phyloP scores from a whole-genome alignment of 352 stramenopile genomes.

The Phytophthora chlamydospora region DNA sequence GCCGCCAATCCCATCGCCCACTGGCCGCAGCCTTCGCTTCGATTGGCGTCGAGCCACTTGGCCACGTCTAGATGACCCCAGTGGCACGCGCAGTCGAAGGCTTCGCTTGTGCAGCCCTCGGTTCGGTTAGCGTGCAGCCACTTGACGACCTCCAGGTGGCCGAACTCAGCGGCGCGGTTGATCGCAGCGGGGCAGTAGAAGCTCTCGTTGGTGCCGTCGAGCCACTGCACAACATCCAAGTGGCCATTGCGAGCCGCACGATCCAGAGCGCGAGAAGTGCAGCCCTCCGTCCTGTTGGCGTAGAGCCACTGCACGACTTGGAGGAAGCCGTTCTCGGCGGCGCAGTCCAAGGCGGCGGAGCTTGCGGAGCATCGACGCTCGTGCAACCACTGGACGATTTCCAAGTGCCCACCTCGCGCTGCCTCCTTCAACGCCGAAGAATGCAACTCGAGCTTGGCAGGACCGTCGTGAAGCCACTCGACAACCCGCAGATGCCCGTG shows the following conservation, averaged over 20 bases:
- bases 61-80: conserved; percentile 19
- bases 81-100: conserved; percentile 21
- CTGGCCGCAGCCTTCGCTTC: conserved; percentile 17
- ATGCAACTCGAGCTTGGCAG: conserved; percentile 7
- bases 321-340: conserved; percentile 25
- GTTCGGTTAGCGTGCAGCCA: conserved; percentile 22
- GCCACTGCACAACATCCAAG: conserved; percentile 12
- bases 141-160: conserved; percentile 24
- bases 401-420: conserved; percentile 14
- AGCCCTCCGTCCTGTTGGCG: conserved; percentile 5
- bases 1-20: conserved; percentile 23
- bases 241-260: conserved; percentile 20
- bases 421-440: conserved; percentile 14
- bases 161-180: conserved; percentile 24
- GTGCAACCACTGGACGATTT: conserved; percentile 23
- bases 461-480: conserved; percentile 19
- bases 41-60: conserved; percentile 19
- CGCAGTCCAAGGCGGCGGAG: conserved; percentile 20
- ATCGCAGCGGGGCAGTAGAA: conserved; percentile 29
- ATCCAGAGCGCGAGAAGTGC: conserved; percentile 14
- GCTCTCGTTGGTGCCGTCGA: conserved; percentile 4
- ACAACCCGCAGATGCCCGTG: conserved; percentile 9
- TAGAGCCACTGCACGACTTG: conserved; percentile 17
- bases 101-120: conserved; percentile 25
- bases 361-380: conserved; percentile 11